Evolutionary conservation across 768 basidiomycete genomes (phyloP).

Genomic region (Pulveroboletus sp.): DNA sequence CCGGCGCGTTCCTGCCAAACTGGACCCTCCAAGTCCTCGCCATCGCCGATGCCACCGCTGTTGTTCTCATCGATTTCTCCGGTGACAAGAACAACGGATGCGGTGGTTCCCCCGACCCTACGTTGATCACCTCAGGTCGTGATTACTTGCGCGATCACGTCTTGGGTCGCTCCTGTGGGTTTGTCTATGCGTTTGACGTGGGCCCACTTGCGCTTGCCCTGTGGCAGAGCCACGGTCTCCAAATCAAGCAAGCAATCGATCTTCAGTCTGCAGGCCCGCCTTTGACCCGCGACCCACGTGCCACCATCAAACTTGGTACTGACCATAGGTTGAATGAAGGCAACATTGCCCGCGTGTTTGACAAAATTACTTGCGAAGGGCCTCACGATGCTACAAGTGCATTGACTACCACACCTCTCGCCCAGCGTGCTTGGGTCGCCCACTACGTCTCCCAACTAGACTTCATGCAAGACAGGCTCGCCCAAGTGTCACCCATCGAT

Average conservation of each 20-base stretch:
- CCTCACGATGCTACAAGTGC: neutral
- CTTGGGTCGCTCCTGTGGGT: slow-evolving; percentile 25
- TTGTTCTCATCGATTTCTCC: slow-evolving; percentile 26
- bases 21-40: slow-evolving; percentile 25
- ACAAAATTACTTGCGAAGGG: slow-evolving; percentile 1
- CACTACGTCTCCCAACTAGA: slow-evolving; percentile 26
- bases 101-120: slow-evolving; percentile 20
- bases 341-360: slow-evolving; percentile 18
- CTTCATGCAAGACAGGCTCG: slow-evolving; percentile 19
- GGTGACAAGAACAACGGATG: slow-evolving; percentile 32
- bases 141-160: slow-evolving; percentile 28
- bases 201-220: slow-evolving; percentile 27
- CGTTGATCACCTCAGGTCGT: slow-evolving; percentile 15
- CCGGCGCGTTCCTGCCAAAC: slow-evolving; percentile 18
- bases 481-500: slow-evolving; percentile 22
- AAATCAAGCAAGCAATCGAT: slow-evolving; percentile 32
- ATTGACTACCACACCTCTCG: slow-evolving; percentile 17
- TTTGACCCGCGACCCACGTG: slow-evolving; percentile 15
- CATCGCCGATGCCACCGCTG: slow-evolving; percentile 23
- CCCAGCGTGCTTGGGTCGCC: slow-evolving; percentile 29
- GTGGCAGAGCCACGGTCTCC: slow-evolving; percentile 29
- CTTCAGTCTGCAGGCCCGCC: slow-evolving; percentile 20
- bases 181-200: slow-evolving; percentile 30
- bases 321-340: slow-evolving; percentile 2
- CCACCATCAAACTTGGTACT: slow-evolving; percentile 15